Conservation (phyloP, 2,329 filamentous ascomycete genomes). For the Penicillium capsulatum region DNA sequence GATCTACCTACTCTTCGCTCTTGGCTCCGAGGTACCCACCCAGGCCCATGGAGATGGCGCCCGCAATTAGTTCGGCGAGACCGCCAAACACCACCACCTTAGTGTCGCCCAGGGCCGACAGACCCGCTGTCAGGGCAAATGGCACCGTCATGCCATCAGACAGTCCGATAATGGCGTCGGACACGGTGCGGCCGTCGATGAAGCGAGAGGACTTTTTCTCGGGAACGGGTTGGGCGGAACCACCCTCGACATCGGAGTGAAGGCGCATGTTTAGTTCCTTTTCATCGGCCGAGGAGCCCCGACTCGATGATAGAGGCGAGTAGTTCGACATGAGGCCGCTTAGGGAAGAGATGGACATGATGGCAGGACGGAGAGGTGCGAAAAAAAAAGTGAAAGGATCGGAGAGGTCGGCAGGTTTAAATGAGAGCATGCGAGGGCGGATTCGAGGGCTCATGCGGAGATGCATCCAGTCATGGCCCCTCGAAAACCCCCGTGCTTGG, state of each 20-base stretch:
- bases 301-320: constrained; percentile 18
- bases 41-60: constrained; percentile 73
- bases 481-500: constrained; percentile 24
- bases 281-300: constrained; percentile 22
- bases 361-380: constrained; percentile 7
- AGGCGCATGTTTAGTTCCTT: constrained; percentile 23
- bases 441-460: constrained; percentile 14
- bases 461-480: constrained; percentile 13
- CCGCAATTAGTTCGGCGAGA: constrained; percentile 69
- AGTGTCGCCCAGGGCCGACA: constrained; percentile 58
- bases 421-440: constrained; percentile 1
- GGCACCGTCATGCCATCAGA: constrained; percentile 76
- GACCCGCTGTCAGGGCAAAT: constrained; percentile 71
- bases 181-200: constrained; percentile 38
- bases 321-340: constrained; percentile 32
- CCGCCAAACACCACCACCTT: constrained; percentile 67
- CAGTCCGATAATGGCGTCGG: constrained; percentile 68
- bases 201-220: constrained; percentile 27
- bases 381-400: constrained; percentile 2
- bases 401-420: constrained; percentile 6
- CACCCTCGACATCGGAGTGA: constrained; percentile 15
- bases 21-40: constrained; percentile 66
- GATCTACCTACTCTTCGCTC: constrained; percentile 38
- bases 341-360: constrained; percentile 32
- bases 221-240: constrained; percentile 5